Conservation (phyloP, 768 basidiomycete species). For the Hericium alpestre region DNA sequence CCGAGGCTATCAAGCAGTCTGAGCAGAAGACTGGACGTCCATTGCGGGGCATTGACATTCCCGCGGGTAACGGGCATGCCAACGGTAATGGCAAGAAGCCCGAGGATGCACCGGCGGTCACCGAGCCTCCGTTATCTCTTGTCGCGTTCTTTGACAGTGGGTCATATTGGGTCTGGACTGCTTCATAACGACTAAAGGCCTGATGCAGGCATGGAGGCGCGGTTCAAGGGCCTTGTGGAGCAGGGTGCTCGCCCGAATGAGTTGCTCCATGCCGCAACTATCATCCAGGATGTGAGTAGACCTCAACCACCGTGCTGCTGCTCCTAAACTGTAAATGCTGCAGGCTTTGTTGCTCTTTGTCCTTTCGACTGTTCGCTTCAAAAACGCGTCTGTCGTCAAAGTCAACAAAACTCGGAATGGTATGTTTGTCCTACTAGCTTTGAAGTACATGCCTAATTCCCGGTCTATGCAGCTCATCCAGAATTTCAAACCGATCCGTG, state of each 20-base stretch:
- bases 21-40: constrained; percentile 63
- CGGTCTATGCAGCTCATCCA: constrained; percentile 43
- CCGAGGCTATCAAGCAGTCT: constrained; percentile 64
- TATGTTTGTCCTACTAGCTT: constrained; percentile 24
- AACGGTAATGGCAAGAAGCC: constrained; percentile 55
- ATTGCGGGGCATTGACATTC: constrained; percentile 47
- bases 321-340: background rate
- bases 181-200: background rate
- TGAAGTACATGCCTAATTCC: background rate
- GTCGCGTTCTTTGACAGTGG: constrained; percentile 44
- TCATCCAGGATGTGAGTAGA: constrained; percentile 59
- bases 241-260: constrained; percentile 35
- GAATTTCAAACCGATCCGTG: constrained; percentile 53
- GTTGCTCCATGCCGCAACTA: constrained; percentile 59
- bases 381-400: constrained; percentile 55
- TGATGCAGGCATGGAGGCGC: constrained; percentile 40
- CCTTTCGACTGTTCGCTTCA: constrained; percentile 67
- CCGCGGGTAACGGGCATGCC: constrained; percentile 26
- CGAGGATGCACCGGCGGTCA: constrained; percentile 58
- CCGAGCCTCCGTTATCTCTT: constrained; percentile 47
- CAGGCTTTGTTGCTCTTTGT: constrained; percentile 66
- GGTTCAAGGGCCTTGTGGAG: constrained; percentile 36
- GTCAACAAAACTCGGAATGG: constrained; percentile 64
- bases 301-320: background rate
- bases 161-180: background rate